Evolutionary conservation across 805 yeast species (phyloP), one percentile per base, ranked within the genome.

Genomic region (Candida quercuum): DNA sequence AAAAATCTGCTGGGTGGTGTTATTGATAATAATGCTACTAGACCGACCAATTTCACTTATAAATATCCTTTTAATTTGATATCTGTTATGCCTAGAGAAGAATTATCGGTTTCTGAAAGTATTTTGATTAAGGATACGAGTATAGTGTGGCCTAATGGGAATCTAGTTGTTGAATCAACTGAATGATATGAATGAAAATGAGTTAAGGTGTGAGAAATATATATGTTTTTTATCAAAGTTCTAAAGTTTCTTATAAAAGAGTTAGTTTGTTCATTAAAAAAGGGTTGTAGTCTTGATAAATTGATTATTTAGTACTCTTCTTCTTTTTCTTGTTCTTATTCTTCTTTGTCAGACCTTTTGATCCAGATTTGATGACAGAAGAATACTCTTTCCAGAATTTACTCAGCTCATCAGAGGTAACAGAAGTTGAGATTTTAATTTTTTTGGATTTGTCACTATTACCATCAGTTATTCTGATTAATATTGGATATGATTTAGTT

Each of bases 301-400:
- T 12, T 24, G n/a, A 28, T 6, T 40, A 45, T 42, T 60, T 62
- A 30, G 59, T 57, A 58, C 67, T 46, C 63, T 68, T 71, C 56
- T 72, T 69, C 65, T 76, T 79, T 64, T 72, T 74, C 69, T 78
- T 80, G 62, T 78, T 79, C 69, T 86, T 86, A 42, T 84, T 86
- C 66, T 86, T 87, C 73, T 82, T 86, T 55, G 78, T 74, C 58
- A 89, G 69, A 2, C 95, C 96, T 3, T 65, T 64, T 59, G 85
- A 76, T 5, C 93, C 89, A 17, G 67, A 55, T 56, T 86, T 88
- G 39, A 88, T 67, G 0, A 74, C 74, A 30, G 76, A 77, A 1
- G 86, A 63, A 60, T 88, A 89, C 19, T 77, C 78, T 30, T 60
- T 57, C 96, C 96, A 89, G 57, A 89, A 89, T 41, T 65, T 57